Evolutionary conservation across 2,329 filamentous ascomycete genomes (phyloP).

Genomic region (Beauveria bassiana): DNA sequence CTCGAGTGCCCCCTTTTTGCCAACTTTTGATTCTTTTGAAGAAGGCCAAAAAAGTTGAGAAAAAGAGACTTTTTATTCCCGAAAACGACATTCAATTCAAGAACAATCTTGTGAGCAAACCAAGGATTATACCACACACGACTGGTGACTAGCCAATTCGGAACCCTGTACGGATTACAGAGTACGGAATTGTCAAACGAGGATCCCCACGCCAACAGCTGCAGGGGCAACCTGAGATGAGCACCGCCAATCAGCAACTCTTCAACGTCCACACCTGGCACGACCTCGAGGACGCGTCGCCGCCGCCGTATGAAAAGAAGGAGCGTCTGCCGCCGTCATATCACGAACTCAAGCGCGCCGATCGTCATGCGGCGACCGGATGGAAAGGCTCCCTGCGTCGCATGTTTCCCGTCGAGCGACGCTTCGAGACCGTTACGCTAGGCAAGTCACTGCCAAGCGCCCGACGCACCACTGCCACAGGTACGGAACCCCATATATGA

Average conservation of each 20-base stretch:
- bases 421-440: constrained; percentile 9
- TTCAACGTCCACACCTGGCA: not conserved
- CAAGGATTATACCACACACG: not conserved
- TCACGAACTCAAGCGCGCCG: not conserved
- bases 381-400: constrained; percentile 2
- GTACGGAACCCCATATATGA: not conserved
- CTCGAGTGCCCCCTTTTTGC: not conserved
- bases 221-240: not conserved
- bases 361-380: not conserved
- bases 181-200: not conserved
- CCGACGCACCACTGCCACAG: not conserved
- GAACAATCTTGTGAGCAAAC: not conserved
- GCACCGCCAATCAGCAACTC: not conserved
- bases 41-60: not conserved
- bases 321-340: constrained; percentile 5
- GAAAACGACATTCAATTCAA: not conserved
- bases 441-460: not conserved
- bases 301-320: constrained; percentile 8
- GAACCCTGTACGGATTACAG: no score
- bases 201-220: not conserved
- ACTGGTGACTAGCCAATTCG: no score
- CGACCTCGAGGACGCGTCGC: not conserved
- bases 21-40: not conserved
- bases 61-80: not conserved
- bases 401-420: not conserved